A percentile compares a stretch with the other conserved stretches of the same genome.
phyloP scores from a whole-genome alignment of 441 rosid genomes.

The Croton setiger region DNA sequence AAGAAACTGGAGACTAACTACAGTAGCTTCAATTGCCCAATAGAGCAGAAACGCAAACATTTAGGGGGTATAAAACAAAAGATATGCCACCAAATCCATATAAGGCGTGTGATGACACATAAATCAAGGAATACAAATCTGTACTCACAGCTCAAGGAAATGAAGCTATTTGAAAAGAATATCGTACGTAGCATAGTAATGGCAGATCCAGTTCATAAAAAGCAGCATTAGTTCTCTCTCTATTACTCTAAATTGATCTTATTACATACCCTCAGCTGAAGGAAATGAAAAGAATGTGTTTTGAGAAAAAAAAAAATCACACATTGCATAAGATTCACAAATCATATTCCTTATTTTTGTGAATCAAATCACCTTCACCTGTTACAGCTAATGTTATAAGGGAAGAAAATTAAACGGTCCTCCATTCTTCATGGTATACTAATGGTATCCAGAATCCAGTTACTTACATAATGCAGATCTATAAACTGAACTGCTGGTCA shows the following conservation, averaged over 20 bases:
- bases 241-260: too few relatives aligned
- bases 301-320: background rate
- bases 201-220: too few relatives aligned
- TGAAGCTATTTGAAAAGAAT: background rate
- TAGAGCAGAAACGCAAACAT: background rate
- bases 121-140: conserved; percentile 2
- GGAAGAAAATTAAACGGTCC: background rate
- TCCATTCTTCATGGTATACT: background rate
- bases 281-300: background rate
- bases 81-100: background rate
- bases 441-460: background rate
- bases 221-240: too few relatives aligned
- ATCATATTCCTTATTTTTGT: background rate
- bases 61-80: background rate
- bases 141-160: background rate
- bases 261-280: background rate
- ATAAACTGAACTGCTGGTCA: background rate
- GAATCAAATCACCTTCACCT: background rate
- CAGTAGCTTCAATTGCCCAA: background rate
- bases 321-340: background rate
- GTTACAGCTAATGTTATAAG: background rate
- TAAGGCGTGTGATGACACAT: background rate
- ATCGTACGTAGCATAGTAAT: background rate
- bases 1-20: background rate
- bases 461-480: background rate